Evolutionary conservation across 83 land plant species (phyloP).

Genomic region (Thuja plicata): DNA sequence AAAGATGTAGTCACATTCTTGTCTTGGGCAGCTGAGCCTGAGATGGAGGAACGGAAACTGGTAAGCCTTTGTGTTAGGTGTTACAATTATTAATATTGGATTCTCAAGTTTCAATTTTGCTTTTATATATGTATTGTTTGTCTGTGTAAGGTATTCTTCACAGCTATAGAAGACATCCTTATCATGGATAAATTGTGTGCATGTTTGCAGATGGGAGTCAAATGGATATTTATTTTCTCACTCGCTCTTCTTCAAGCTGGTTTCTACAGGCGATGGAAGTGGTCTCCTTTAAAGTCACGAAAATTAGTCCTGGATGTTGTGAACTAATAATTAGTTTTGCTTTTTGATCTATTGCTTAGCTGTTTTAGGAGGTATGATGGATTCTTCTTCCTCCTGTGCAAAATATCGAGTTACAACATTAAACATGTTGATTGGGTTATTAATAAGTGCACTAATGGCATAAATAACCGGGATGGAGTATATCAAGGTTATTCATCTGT

Average conservation of each 20-base stretch:
- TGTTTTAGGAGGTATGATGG: constrained; percentile 16
- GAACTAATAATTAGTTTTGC: constrained; percentile 39
- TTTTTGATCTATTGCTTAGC: constrained; percentile 8
- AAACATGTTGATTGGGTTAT: background rate
- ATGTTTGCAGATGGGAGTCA: constrained; percentile 82
- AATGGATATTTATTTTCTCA: constrained; percentile 81
- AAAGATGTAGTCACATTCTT: constrained; percentile 91
- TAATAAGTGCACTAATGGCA: background rate
- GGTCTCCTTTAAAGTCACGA: constrained; percentile 84
- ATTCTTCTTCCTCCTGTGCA: constrained; percentile 11
- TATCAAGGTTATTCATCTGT: background rate
- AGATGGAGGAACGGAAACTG: constrained; percentile 98
- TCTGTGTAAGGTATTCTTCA: background rate
- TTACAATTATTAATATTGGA: background rate
- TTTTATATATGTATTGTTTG: background rate
- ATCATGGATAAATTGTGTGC: background rate
- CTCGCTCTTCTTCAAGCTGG: constrained; percentile 86
- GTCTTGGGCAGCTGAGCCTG: constrained; percentile 98
- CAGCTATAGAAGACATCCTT: background rate
- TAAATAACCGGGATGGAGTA: background rate
- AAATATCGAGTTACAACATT: background rate
- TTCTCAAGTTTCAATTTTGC: background rate
- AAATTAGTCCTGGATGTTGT: constrained; percentile 81
- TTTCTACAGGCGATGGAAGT: constrained; percentile 84
- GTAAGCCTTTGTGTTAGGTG: constrained; percentile 32